Conservation (phyloP, 371 early-diverging fungal genomes). For the Mortierella sp. region DNA sequence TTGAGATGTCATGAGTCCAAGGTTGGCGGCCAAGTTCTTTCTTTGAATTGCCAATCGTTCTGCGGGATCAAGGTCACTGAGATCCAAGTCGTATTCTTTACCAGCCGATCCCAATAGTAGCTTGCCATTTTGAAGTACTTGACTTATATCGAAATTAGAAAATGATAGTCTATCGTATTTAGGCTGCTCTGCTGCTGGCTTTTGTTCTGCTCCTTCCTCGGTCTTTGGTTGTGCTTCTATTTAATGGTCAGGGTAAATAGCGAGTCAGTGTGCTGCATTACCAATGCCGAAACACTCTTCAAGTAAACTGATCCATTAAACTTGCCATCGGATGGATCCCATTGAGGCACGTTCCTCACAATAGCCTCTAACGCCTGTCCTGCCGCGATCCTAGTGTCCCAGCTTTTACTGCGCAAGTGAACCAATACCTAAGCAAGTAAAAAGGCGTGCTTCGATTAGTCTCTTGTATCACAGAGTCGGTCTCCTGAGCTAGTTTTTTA, state of each 20-base stretch:
- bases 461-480: too few relatives aligned
- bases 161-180: constrained; percentile 69
- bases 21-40: constrained; percentile 84
- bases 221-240: constrained; percentile 37
- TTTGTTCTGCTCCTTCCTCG: constrained; percentile 50
- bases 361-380: constrained; percentile 93
- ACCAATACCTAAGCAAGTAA: constrained; percentile 74
- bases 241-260: neutral
- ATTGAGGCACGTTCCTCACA: constrained; percentile 86
- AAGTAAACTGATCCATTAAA: neutral
- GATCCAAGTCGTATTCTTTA: constrained; percentile 91
- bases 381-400: constrained; percentile 98
- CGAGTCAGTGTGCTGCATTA: neutral
- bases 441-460: too few relatives aligned
- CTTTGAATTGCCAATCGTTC: constrained; percentile 88
- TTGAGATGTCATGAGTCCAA: constrained; percentile 88
- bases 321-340: constrained; percentile 73
- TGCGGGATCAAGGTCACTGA: constrained; percentile 84
- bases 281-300: neutral
- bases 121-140: constrained; percentile 84
- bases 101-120: constrained; percentile 90
- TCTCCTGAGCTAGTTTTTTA: neutral
- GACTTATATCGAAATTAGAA: constrained; percentile 84
- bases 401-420: constrained; percentile 87
- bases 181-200: constrained; percentile 15